Conservation (phyloP, 768 basidiomycete genomes). For the Collybiopsis luxurians region DNA sequence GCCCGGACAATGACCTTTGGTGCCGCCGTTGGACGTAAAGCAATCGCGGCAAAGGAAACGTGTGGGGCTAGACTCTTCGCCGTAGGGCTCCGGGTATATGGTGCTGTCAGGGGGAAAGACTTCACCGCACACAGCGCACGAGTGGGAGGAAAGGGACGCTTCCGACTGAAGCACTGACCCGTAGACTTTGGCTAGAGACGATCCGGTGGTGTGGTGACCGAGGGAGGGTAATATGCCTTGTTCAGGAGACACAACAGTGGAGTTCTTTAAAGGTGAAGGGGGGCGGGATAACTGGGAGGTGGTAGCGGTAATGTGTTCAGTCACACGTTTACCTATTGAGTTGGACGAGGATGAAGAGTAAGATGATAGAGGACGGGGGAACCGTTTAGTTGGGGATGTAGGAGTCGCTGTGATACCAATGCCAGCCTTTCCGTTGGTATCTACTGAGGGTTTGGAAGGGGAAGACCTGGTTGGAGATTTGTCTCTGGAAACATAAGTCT, state of each 20-base stretch:
- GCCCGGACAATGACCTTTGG: conserved; percentile 67
- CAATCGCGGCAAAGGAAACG: conserved; percentile 76
- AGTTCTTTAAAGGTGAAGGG: conserved; percentile 56
- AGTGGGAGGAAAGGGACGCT: conserved; percentile 66
- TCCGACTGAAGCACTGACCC: conserved; percentile 81
- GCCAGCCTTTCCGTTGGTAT: conserved; percentile 11
- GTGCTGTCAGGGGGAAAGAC: conserved; percentile 80
- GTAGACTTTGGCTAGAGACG: conserved; percentile 75
- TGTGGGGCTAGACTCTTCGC: conserved; percentile 26
- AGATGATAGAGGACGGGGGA: conserved; percentile 45
- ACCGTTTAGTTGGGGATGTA: conserved; percentile 39
- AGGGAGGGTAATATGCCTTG: conserved; percentile 61
- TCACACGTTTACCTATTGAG: conserved; percentile 44
- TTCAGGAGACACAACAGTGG: conserved; percentile 51
- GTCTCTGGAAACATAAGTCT: conserved; percentile 66
- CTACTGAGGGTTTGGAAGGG: conserved; percentile 17
- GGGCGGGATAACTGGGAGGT: conserved; percentile 43
- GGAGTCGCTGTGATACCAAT: conserved; percentile 13
- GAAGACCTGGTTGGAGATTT: conserved; percentile 40
- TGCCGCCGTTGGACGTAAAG: conserved; percentile 70
- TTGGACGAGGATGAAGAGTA: conserved; percentile 26
- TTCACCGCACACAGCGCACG: conserved; percentile 62
- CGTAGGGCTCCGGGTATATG: conserved; percentile 72
- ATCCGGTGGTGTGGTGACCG: conserved; percentile 37
- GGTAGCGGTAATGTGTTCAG: conserved; percentile 55